Evolutionary conservation across 2,329 filamentous ascomycete species (phyloP).

Genomic region (Aspergillus sp.): DNA sequence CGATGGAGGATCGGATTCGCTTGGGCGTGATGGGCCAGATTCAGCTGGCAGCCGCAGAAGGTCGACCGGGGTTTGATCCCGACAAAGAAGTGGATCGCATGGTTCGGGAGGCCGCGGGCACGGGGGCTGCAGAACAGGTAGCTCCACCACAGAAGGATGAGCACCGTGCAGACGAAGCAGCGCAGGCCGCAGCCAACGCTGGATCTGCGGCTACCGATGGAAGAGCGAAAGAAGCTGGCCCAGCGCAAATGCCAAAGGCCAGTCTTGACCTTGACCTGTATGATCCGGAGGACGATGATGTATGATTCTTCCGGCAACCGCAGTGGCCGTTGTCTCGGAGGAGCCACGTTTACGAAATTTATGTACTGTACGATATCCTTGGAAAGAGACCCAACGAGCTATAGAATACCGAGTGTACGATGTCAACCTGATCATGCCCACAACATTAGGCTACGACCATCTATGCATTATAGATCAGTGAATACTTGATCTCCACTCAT

Average conservation of each 20-base stretch:
- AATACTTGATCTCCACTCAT: no score
- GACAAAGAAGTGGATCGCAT: conserved; percentile 37
- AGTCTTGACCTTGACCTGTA: conserved; percentile 37
- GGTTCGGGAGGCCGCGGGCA: conserved; percentile 47
- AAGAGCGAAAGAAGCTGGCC: conserved; percentile 8
- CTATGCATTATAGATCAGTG: no score
- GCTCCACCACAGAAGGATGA: conserved; percentile 29
- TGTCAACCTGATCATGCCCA: no score
- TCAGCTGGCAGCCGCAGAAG: conserved; percentile 35
- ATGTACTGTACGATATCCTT: no score
- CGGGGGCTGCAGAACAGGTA: conserved; percentile 35
- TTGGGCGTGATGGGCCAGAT: conserved; percentile 38
- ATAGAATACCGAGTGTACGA: no score
- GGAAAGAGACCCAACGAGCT: no score
- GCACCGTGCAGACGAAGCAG: conserved; percentile 22
- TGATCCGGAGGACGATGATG: conserved; percentile 39
- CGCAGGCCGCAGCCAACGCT: conserved; percentile 24
- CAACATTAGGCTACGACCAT: no score
- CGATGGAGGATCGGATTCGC: conserved; percentile 36
- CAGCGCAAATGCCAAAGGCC: conserved; percentile 27
- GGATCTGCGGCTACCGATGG: conserved; percentile 14
- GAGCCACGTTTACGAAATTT: no score
- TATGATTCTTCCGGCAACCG: no score
- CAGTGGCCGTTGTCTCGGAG: no score
- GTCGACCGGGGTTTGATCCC: conserved; percentile 50